Evolutionary conservation across 164 flowering plant species (phyloP).

Genomic region (Vitis rupestris): DNA sequence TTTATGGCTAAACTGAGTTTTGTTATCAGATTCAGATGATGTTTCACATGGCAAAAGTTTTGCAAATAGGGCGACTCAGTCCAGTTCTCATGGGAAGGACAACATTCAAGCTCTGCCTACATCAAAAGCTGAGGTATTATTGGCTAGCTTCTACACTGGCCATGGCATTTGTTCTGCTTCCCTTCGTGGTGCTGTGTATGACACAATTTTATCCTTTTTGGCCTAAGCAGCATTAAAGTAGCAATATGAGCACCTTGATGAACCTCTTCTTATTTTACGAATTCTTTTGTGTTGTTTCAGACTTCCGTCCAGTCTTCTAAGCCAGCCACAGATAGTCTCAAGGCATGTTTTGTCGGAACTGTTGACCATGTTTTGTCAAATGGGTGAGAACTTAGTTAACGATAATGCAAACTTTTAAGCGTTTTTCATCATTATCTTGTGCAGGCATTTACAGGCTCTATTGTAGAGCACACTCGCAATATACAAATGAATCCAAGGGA

Average conservation of each 20-base stretch:
- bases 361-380: background rate
- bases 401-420: background rate
- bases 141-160: background rate
- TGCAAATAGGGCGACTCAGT: slow-evolving; percentile 8
- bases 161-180: background rate
- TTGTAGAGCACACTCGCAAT: slow-evolving; percentile 60
- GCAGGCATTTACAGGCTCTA: slow-evolving; percentile 79
- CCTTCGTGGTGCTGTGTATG: no score
- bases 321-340: slow-evolving; percentile 27
- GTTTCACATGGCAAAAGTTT: slow-evolving; percentile 17
- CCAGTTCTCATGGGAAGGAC: slow-evolving; percentile 21
- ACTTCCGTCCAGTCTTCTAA: slow-evolving; percentile 16
- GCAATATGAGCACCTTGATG: no score
- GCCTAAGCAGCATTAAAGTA: no score
- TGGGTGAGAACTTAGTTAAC: background rate
- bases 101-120: slow-evolving; percentile 18
- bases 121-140: slow-evolving; percentile 29
- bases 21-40: slow-evolving; percentile 23
- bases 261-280: no score
- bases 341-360: slow-evolving; percentile 20
- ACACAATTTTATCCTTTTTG: no score
- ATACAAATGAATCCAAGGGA: slow-evolving; percentile 20
- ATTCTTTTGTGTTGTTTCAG: slow-evolving; percentile 17
- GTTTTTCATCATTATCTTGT: background rate
- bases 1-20: background rate